These are phyloP conservation scores for Penicillium flavigenum DNA, from an alignment of 495 filamentous ascomycete genomes.

Conservation along the genomic window DNA sequence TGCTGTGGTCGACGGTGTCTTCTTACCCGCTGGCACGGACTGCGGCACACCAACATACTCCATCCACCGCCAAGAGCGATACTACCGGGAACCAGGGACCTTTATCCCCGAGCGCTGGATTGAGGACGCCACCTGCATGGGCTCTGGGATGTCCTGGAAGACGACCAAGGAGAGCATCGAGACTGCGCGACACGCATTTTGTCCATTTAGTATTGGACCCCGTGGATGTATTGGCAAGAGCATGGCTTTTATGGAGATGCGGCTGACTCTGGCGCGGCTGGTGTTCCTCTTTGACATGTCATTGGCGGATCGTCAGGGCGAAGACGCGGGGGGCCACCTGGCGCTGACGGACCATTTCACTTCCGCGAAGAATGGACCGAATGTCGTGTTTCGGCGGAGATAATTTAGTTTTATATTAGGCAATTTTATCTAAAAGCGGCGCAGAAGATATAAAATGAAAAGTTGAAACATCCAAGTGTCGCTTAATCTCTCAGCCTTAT, in stretches of 20 bases:
- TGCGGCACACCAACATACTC: constrained; percentile 55
- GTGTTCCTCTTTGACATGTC: constrained; percentile 49
- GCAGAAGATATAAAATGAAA: background rate
- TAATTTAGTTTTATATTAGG: background rate
- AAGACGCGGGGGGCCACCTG: constrained; percentile 43
- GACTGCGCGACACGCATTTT: constrained; percentile 47
- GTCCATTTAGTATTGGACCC: constrained; percentile 57
- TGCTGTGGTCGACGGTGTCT: constrained; percentile 51
- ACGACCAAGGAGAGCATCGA: constrained; percentile 42
- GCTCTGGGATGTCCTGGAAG: constrained; percentile 25
- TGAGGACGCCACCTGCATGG: constrained; percentile 35
- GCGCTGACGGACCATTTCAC: constrained; percentile 51
- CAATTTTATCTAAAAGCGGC: background rate
- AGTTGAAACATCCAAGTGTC: constrained; percentile 1
- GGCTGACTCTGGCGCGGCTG: constrained; percentile 49
- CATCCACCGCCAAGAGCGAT: constrained; percentile 55
- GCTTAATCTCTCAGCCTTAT: constrained; percentile 14
- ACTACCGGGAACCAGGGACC: constrained; percentile 51
- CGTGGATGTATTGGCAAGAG: constrained; percentile 58
- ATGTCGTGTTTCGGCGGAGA: constrained; percentile 36
- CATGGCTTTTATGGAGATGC: constrained; percentile 57
- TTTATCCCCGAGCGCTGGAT: constrained; percentile 59
- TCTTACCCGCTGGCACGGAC: constrained; percentile 52
- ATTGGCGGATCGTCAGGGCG: constrained; percentile 40
- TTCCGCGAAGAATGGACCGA: constrained; percentile 45